These are phyloP conservation scores for Nepenthes gracilis DNA, from an alignment of 148 eudicot species.

Conservation along the genomic window DNA sequence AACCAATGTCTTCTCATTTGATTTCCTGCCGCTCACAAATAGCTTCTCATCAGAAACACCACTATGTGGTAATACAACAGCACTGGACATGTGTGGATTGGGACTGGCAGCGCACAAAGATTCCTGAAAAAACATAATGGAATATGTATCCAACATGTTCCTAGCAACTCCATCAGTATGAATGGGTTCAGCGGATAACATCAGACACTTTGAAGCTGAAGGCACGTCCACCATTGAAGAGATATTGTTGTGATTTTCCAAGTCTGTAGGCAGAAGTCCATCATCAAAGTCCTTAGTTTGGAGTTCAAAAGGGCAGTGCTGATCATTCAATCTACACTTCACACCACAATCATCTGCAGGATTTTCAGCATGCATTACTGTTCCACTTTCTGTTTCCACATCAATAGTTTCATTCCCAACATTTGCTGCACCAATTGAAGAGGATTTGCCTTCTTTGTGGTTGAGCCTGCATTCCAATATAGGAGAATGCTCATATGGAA, in stretches of 20 bases:
- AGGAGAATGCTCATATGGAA: constrained; percentile 7
- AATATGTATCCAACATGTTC: constrained; percentile 12
- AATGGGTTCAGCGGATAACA: constrained; percentile 16
- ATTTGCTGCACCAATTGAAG: constrained; percentile 8
- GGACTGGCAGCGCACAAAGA: constrained; percentile 9
- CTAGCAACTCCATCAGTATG: constrained; percentile 11
- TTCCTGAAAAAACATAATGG: constrained; percentile 16
- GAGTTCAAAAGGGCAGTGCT: constrained; percentile 4
- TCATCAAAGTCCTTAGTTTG: constrained; percentile 6
- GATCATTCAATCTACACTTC: constrained; percentile 8
- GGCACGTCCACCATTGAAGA: constrained; percentile 13
- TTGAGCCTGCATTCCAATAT: constrained; percentile 6
- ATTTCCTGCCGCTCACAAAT: constrained; percentile 8
- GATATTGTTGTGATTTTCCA: constrained; percentile 12
- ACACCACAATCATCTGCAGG: constrained; percentile 11
- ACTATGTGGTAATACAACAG: constrained; percentile 6
- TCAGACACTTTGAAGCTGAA: constrained; percentile 9
- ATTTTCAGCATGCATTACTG: constrained; percentile 8
- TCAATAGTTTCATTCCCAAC: constrained; percentile 8
- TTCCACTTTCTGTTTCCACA: constrained; percentile 14
- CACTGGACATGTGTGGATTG: constrained; percentile 9
- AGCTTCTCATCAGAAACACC: constrained; percentile 14
- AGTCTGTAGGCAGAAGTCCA: constrained; percentile 11
- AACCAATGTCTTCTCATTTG: constrained; percentile 14
- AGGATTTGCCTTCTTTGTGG: constrained; percentile 12